A percentile compares a stretch with the other conserved stretches of the same genome.
Conservation (phyloP, 2,329 filamentous ascomycete genomes). For the Coniosporium tulheliwenetii region DNA sequence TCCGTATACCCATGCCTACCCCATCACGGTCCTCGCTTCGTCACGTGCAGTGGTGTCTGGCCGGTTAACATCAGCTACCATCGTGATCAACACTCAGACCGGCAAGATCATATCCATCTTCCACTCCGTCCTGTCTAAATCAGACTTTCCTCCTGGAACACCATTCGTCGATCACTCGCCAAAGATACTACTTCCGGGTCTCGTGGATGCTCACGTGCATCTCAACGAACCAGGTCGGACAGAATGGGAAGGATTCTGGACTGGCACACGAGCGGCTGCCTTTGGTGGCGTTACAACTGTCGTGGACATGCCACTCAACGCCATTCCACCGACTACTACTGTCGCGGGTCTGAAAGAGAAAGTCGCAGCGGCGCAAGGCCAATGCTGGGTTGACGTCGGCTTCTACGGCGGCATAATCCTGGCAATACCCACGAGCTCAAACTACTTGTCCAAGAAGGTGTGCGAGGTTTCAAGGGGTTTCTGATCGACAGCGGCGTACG, state of each 20-base stretch:
- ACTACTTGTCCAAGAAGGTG: constrained; percentile 67
- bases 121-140: constrained; percentile 56
- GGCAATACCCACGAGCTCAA: constrained; percentile 71
- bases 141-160: constrained; percentile 56
- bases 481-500: constrained; percentile 88
- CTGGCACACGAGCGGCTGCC: constrained; percentile 82
- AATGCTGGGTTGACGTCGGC: constrained; percentile 98
- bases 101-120: constrained; percentile 75
- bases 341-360: constrained; percentile 71
- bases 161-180: constrained; percentile 75
- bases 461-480: constrained; percentile 94
- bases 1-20: constrained; percentile 10
- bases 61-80: constrained; percentile 64
- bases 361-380: constrained; percentile 62
- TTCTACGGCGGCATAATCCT: constrained; percentile 90
- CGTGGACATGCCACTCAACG: constrained; percentile 94
- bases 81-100: constrained; percentile 59
- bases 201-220: constrained; percentile 95
- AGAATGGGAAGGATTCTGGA: constrained; percentile 97
- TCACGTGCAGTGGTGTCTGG: constrained; percentile 68
- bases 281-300: constrained; percentile 95
- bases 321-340: constrained; percentile 90
- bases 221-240: constrained; percentile 93
- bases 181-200: constrained; percentile 68
- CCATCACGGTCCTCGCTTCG: constrained; percentile 66